Evolutionary conservation across 805 yeast species (phyloP).

Genomic region (Saturnispora dispora): DNA sequence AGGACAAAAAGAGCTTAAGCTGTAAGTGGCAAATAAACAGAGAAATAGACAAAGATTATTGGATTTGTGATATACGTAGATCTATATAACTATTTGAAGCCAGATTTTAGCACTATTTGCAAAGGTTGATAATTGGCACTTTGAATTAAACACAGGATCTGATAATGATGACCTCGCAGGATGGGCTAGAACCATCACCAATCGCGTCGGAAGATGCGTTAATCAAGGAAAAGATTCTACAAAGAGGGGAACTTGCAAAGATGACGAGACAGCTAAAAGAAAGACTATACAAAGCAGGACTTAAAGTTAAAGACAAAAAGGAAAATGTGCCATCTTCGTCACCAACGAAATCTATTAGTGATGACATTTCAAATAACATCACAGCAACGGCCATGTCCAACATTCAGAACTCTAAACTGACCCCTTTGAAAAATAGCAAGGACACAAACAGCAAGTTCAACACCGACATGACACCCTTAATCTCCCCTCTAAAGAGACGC

Average conservation of each 20-base stretch:
- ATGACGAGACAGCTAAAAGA: conserved; percentile 36
- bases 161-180: conserved; percentile 2
- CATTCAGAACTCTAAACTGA: conserved; percentile 11
- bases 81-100: not conserved
- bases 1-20: not conserved
- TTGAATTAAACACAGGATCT: not conserved
- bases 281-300: conserved; percentile 34
- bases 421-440: conserved; percentile 8
- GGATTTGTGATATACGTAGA: not conserved
- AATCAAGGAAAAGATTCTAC: conserved; percentile 36
- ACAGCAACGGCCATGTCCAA: conserved; percentile 17
- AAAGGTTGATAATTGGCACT: not conserved
- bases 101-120: not conserved
- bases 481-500: conserved; percentile 25
- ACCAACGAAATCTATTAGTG: conserved; percentile 13
- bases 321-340: conserved; percentile 13
- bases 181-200: conserved; percentile 4
- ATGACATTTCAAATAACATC: conserved; percentile 11
- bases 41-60: not conserved
- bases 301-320: conserved; percentile 28
- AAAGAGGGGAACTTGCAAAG: conserved; percentile 38
- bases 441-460: not conserved
- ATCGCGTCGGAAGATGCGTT: conserved; percentile 27
- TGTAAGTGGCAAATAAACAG: not conserved
- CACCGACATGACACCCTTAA: conserved; percentile 9